These are phyloP conservation scores for Mucor ambiguus DNA, from an alignment of 371 early-diverging fungal genomes.

Conservation along the genomic window DNA sequence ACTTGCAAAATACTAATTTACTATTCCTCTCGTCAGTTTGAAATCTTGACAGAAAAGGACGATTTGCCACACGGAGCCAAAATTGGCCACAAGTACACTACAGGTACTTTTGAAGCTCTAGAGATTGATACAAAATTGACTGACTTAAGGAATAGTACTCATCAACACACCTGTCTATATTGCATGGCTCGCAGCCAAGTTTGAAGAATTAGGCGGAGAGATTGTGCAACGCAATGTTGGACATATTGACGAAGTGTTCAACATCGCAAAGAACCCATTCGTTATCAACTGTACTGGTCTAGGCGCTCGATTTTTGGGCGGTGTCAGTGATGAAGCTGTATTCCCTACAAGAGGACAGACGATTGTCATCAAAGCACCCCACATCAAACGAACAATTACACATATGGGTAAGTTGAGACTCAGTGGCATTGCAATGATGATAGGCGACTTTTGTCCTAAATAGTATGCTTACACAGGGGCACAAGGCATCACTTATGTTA, in stretches of 20 bases:
- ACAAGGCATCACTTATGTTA: constrained; percentile 66
- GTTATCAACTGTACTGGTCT: constrained; percentile 82
- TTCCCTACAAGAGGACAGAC: constrained; percentile 81
- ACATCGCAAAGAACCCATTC: constrained; percentile 24
- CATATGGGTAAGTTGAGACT: constrained; percentile 29
- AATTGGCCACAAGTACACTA: constrained; percentile 56
- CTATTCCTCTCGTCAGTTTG: constrained; percentile 11
- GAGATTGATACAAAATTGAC: background rate
- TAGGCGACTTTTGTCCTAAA: constrained; percentile 3
- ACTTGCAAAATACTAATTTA: background rate
- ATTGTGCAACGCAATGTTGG: constrained; percentile 41
- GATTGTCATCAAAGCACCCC: constrained; percentile 62
- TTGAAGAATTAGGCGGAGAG: constrained; percentile 57
- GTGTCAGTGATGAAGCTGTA: constrained; percentile 65
- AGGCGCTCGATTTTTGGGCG: constrained; percentile 64
- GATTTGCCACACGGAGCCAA: constrained; percentile 50
- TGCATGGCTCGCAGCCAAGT: constrained; percentile 58
- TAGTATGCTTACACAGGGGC: background rate
- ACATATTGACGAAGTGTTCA: constrained; percentile 54
- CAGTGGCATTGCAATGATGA: background rate
- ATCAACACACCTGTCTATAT: constrained; percentile 69
- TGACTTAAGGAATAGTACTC: constrained; percentile 30
- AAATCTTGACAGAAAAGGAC: constrained; percentile 17
- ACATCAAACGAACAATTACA: constrained; percentile 59
- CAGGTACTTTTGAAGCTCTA: constrained; percentile 34